Base-by-base conservation (phyloP, 2,329 filamentous ascomycete genomes). In the Xylaria sp. region DNA sequence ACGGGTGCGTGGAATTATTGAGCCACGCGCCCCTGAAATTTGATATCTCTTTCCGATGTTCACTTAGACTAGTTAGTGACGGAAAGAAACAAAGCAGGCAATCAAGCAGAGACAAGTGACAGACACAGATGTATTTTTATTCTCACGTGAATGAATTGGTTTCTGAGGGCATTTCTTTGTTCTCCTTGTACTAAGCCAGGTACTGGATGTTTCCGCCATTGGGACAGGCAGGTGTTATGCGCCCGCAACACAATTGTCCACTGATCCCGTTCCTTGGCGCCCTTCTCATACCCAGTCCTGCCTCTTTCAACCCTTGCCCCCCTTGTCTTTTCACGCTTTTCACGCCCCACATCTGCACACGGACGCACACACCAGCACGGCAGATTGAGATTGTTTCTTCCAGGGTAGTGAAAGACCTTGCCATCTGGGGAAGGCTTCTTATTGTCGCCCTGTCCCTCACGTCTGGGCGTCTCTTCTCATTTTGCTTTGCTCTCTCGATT, bases 401-500 rank as follows among this genome's bases (percentile, higher is more conserved):
- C 23, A 42, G 56, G 46, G 38, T 49, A 59, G 42, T 53, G 46
- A 59, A 46, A 53, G 58, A 58, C 67, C 67, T 68, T 62, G 62
- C 64, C 63, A 67, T 69, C 64, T 54, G 61, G 70, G 67, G 65
- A 68, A 63, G 53, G 48, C 56, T 42, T 63, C 67, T 72, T 67
- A 67, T 70, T 71, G 63, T 68, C 42, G 42, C 63, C 36, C 66
- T 58, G 69, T 72, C 68, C 70, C 68, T 72, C 67, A 33, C 40
- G 46, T 56, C 48, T 46, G 17, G 20, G 56, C 40, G n/a, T 54
- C 56, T 40, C 38, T 38, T 40, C 11, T 17, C 36, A 46, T 54
- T 65, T 31, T 48, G 20, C 48, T 56, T 56, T 40, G 10, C 57
- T 65, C 48, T 40, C 63, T 54, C 28, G 46, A 17, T 69, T 69